Percentiles rank a stretch among this genome's conserved stretches.
Conservation (phyloP, 768 basidiomycete species). For the Mycena albidolilacea region DNA sequence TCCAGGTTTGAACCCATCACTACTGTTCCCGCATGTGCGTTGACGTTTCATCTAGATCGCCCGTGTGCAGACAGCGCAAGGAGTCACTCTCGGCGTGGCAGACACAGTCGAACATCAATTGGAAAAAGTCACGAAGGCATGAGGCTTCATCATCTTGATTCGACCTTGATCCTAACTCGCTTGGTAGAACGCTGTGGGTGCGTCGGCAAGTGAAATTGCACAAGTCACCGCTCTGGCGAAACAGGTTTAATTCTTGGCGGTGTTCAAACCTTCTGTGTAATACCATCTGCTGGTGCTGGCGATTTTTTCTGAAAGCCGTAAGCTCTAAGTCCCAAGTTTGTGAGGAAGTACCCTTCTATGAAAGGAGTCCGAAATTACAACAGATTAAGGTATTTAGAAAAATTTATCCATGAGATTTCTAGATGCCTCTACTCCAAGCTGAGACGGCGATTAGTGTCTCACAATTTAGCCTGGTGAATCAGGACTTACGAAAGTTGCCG, state of each 20-base stretch:
- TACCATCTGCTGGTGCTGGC: slow-evolving; percentile 21
- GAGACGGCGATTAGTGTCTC: slow-evolving; percentile 38
- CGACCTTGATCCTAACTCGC: slow-evolving; percentile 3
- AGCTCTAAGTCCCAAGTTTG: not conserved
- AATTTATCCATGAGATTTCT: slow-evolving; percentile 85
- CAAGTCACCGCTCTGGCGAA: slow-evolving; percentile 44
- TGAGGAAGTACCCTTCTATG: not conserved
- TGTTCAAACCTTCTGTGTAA: slow-evolving; percentile 13
- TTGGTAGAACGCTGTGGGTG: slow-evolving; percentile 47
- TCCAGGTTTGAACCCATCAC: slow-evolving; percentile 39
- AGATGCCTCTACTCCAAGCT: slow-evolving; percentile 95
- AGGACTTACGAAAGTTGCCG: slow-evolving; percentile 87
- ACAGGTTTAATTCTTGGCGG: slow-evolving; percentile 27
- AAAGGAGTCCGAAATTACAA: slow-evolving; percentile 1
- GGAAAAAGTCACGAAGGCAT: slow-evolving; percentile 45
- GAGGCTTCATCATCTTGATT: slow-evolving; percentile 7
- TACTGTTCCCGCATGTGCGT: not conserved
- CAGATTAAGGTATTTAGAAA: slow-evolving; percentile 52
- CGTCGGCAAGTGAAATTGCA: slow-evolving; percentile 45
- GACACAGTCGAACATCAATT: slow-evolving; percentile 49
- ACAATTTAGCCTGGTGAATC: slow-evolving; percentile 18
- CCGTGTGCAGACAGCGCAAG: slow-evolving; percentile 45
- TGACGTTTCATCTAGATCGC: slow-evolving; percentile 38
- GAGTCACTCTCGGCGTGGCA: slow-evolving; percentile 42
- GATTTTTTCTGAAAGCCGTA: slow-evolving; percentile 9